These are phyloP conservation scores for Alternaria longipes DNA, from an alignment of 2,329 filamentous ascomycete genomes.

Conservation along the genomic window DNA sequence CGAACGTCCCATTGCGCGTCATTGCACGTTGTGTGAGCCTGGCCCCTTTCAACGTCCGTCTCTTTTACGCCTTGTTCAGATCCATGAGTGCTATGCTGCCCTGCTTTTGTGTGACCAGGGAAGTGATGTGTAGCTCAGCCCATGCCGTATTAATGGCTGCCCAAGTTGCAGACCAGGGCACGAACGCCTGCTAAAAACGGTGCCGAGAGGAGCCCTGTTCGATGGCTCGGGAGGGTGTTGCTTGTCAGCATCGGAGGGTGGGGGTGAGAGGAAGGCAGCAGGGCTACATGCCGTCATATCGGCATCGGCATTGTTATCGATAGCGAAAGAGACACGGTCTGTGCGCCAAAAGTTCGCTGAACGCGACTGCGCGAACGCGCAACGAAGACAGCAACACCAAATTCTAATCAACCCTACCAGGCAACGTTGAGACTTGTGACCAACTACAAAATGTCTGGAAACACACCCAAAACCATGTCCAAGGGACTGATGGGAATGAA, in stretches of 20 bases:
- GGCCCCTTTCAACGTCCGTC: neutral
- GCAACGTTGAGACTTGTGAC: neutral
- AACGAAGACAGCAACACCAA: neutral
- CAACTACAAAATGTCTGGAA: constrained; percentile 37
- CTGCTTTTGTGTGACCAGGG: neutral
- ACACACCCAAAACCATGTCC: constrained; percentile 73
- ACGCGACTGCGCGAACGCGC: constrained; percentile 17
- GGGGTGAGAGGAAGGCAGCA: neutral
- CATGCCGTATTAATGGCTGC: neutral
- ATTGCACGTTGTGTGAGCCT: neutral
- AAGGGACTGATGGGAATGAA: constrained; percentile 93
- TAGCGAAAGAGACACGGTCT: neutral
- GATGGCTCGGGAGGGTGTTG: neutral
- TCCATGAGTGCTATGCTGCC: neutral
- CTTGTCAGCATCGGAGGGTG: neutral
- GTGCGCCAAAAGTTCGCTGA: constrained; percentile 14
- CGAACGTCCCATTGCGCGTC: neutral
- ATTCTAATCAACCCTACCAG: neutral
- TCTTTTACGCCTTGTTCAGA: neutral
- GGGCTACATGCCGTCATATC: constrained; percentile 1
- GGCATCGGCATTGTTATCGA: constrained; percentile 6
- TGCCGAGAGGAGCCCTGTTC: neutral
- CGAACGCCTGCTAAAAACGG: neutral
- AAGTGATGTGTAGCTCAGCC: neutral
- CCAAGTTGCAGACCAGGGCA: neutral